Percentiles rank a stretch among this genome's conserved stretches.
Evolutionary conservation across 1,284 basidiomycete genomes (phyloP).

Genomic region (Ustilago loliicola): DNA sequence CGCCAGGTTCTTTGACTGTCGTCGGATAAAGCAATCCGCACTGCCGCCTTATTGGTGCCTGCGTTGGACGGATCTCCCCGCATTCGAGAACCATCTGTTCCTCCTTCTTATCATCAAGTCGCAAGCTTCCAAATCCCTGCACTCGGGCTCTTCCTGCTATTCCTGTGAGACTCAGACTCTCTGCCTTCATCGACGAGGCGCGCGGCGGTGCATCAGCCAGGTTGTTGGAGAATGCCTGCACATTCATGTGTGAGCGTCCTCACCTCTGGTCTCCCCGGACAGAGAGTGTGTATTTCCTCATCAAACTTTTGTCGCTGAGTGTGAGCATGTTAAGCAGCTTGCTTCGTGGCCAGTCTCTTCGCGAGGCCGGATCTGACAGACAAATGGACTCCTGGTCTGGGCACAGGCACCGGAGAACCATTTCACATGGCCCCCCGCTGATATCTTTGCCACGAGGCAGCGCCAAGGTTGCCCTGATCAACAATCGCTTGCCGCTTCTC

Average conservation of each 20-base stretch:
- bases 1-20: not conserved
- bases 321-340: too few species aligned
- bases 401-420: too few species aligned
- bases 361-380: not conserved
- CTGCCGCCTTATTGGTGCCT: not conserved
- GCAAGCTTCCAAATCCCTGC: not conserved
- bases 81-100: slow-evolving; percentile 2
- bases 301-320: too few species aligned
- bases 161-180: not conserved
- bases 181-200: not conserved
- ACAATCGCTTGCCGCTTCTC: not conserved
- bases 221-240: too few species aligned
- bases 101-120: not conserved
- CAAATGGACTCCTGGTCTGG: not conserved
- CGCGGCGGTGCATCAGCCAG: too few species aligned
- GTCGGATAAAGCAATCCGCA: slow-evolving; percentile 8
- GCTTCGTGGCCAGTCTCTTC: not conserved
- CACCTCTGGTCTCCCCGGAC: too few species aligned
- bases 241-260: too few species aligned
- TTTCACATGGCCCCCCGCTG: not conserved
- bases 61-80: slow-evolving; percentile 3
- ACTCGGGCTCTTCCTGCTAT: not conserved
- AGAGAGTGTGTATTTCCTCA: too few species aligned
- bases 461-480: not conserved
- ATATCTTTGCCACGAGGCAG: not conserved